Base-by-base conservation (phyloP, 2,329 filamentous ascomycete species). In the Botrytis fabae region DNA sequence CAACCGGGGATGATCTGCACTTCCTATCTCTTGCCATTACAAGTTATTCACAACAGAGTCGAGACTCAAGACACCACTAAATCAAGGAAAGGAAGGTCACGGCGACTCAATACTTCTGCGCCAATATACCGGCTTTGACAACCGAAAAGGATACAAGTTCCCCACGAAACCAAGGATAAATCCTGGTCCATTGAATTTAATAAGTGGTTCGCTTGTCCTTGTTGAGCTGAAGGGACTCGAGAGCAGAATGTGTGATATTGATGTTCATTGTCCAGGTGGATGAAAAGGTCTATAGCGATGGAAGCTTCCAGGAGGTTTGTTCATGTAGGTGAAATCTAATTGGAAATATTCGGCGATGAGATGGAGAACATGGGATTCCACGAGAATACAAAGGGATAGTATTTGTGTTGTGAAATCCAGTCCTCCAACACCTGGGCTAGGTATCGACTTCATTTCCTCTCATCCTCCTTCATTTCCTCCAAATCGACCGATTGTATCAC, bases 101-200 rank as follows among this genome's bases (percentile, higher is more conserved):
- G 63, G 44, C 44, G 22, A 48, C 25, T 42, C 61, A 44, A 44
- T 8, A 63, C n/a, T 18, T 7, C 28, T 42, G 10, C 8, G 18
- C 7, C 38, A 28, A 42, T 44, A 44, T n/a, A 42, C 40, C 40
- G 25, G 38, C n/a, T 51, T 25, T 51, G 63, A 51, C 62, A 32
- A 48, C 48, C 62, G 25, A 42, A 38, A 48, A 48, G 44, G 6
- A 38, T 18, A 38, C 22, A 48, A 38, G 44, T 66, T 66, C 32
- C 44, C 44, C 44, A n/a, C 22, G 44, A 66, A 51, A 66, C 9
- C 63, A 66, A 66, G 63, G 63, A 66, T 66, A 38, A 51, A 66
- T 38, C 63, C 63, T 66, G 35, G 63, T 7, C n/a, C 32, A n/a
- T 38, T 20, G 28, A n/a, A 38, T 48, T 48, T n/a, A 40, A n/a